A percentile compares a stretch with the other conserved stretches of the same genome.
Conservation (phyloP, 1,139 yeast genomes). For the Pichia sp. region DNA sequence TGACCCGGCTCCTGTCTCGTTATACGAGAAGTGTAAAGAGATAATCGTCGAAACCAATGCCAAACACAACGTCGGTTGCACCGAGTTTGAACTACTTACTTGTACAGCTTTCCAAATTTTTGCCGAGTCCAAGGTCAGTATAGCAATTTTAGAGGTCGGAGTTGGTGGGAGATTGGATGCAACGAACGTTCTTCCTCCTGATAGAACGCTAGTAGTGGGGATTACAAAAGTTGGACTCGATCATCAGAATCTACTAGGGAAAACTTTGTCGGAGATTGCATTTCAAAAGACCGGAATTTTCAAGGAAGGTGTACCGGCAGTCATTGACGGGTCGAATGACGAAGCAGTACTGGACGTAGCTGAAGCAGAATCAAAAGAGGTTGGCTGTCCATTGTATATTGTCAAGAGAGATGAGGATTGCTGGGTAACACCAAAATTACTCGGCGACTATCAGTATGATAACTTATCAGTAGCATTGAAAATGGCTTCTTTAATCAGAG, state of each 20-base stretch:
- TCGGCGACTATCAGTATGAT: conserved; percentile 67
- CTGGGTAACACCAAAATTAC: conserved; percentile 45
- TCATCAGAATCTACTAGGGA: conserved; percentile 73
- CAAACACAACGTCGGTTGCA: conserved; percentile 51
- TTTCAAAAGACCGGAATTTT: conserved; percentile 80
- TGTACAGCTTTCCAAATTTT: conserved; percentile 81
- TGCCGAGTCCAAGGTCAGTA: conserved; percentile 50
- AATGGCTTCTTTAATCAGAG: conserved; percentile 39
- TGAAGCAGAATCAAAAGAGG: conserved; percentile 25
- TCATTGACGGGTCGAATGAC: conserved; percentile 68
- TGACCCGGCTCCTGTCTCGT: conserved; percentile 43
- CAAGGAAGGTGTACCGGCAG: conserved; percentile 55
- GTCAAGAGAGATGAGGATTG: conserved; percentile 9
- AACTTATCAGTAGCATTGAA: conserved; percentile 70
- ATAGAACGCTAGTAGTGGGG: conserved; percentile 55
- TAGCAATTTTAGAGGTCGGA: conserved; percentile 86
- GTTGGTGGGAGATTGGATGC: conserved; percentile 87
- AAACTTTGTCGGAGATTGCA: conserved; percentile 60
- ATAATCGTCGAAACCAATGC: conserved; percentile 38
- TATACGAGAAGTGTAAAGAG: conserved; percentile 45
- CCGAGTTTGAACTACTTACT: conserved; percentile 82
- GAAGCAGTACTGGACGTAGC: conserved; percentile 46
- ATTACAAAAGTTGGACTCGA: conserved; percentile 83
- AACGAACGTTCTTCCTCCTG: conserved; percentile 55
- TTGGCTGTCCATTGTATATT: conserved; percentile 16